Percentiles rank a stretch among this genome's conserved stretches.
phyloP scores from a whole-genome alignment of 805 yeast genomes.

The Candida parachauliodes region DNA sequence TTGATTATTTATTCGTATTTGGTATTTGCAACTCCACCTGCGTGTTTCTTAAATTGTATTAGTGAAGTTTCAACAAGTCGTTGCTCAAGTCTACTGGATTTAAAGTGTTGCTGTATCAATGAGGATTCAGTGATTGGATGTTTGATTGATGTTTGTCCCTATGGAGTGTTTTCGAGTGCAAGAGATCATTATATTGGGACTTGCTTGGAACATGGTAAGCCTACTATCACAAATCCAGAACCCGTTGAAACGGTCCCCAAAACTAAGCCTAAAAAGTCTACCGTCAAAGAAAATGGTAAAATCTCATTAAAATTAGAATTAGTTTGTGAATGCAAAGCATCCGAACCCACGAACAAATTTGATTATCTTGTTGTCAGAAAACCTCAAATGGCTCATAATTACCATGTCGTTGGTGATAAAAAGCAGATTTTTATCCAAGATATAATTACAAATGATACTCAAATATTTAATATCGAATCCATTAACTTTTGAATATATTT shows the following conservation, averaged over 20 bases:
- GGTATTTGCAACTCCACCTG: conserved; percentile 44
- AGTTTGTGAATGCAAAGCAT: conserved; percentile 3
- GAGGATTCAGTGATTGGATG: conserved; percentile 41
- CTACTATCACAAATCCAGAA: conserved; percentile 10
- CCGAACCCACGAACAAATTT: not conserved
- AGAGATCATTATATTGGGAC: conserved; percentile 50
- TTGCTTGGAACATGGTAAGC: conserved; percentile 35
- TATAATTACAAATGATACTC: not conserved
- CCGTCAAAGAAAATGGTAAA: no score
- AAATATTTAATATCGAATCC: not conserved
- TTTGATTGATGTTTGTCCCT: conserved; percentile 43
- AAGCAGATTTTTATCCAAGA: not conserved
- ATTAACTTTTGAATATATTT: conserved; percentile 8
- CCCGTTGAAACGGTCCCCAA: conserved; percentile 10
- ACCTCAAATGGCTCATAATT: not conserved
- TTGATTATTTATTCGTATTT: conserved; percentile 4
- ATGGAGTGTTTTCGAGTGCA: conserved; percentile 38
- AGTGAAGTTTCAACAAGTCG: conserved; percentile 34
- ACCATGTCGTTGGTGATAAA: conserved; percentile 1
- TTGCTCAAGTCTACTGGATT: conserved; percentile 27
- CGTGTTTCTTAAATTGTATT: conserved; percentile 45
- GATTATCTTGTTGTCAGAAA: not conserved
- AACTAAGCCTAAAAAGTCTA: conserved; percentile 5
- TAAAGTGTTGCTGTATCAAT: conserved; percentile 38
- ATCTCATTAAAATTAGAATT: not conserved